Base-by-base conservation (phyloP, 1,139 yeast species). In the Geotrichum bryndzae region DNA sequence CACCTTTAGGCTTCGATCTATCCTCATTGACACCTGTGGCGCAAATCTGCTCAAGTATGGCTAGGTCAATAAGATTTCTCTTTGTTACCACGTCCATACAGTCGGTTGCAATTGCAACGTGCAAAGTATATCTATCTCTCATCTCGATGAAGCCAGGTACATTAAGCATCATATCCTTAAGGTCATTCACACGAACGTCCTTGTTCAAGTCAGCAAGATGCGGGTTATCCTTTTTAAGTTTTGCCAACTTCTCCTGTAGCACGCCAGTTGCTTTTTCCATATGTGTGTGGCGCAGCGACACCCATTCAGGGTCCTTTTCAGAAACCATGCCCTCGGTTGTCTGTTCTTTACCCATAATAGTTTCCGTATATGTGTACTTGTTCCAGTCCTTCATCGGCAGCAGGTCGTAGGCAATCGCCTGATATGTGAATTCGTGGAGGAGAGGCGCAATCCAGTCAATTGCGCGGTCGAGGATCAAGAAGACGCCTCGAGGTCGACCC, bases 351-450 rank as follows among this genome's bases (percentile, higher is more conserved):
- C 80, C 82, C 10, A 91, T 91, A 45, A 76, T 75, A 69, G 84
- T 90, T 68, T 80, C 82, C 54, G 78, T 72, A 70, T 88, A 91
- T 53, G 74, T 78, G 72, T 85, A 89, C n/a, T 72, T 13, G 23
- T 77, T 80, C 29, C 78, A 78, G 59, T 76, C 77, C n/a, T 79
- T 76, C 33, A 83, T 82, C n/a, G 68, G 68, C 41, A 78, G 66
- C 57, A 85, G 74, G 73, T 94, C 99, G 78, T 87, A 86, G 18
- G 94, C 88, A 90, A 92, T 87, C 6, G 97, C 94, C 74, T 94
- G 96, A 73, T 91, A 95, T n/a, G 88, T 84, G 74, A 92, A 90
- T 72, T 91, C 97, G 73, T 94, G 99, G 61, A 92, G 75, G 57
- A 95, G 73, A 0, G 98, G 97, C 3, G 96, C 89, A 70, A 84